Percentiles rank a stretch among this genome's conserved stretches.
phyloP scores from a whole-genome alignment of 345 rosid genomes.

The Melaleuca quinquenervia region DNA sequence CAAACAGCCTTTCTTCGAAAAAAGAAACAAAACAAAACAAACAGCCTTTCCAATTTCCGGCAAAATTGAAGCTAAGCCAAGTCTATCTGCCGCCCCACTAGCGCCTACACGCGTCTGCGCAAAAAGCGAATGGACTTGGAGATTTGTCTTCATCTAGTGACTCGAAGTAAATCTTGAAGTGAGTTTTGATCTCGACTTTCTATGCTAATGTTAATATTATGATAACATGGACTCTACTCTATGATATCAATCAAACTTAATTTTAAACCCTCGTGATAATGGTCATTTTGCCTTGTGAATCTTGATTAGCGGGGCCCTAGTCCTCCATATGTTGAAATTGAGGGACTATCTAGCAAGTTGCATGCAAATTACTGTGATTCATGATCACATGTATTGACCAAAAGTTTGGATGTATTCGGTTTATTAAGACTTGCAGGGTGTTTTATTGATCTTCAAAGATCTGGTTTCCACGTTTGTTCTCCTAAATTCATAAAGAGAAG shows the following conservation, averaged over 20 bases:
- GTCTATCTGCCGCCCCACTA: not conserved
- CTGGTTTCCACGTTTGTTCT: no score
- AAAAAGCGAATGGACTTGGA: not conserved
- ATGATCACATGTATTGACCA: not conserved
- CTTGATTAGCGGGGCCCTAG: not conserved
- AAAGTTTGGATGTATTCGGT: accelerated
- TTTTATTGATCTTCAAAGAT: no score
- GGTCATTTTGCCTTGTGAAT: not conserved
- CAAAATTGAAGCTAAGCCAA: not conserved
- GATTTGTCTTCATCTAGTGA: not conserved
- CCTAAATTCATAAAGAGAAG: no score
- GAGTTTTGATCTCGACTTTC: not conserved
- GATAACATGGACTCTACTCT: not conserved
- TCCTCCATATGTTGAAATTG: not conserved
- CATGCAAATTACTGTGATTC: not conserved
- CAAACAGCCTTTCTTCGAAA: no score
- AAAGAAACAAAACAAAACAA: no score
- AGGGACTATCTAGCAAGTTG: not conserved
- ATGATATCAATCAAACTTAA: not conserved
- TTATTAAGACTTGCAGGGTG: not conserved
- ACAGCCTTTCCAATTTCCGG: not conserved
- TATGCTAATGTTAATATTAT: not conserved
- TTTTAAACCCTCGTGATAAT: accelerated
- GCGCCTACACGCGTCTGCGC: not conserved
- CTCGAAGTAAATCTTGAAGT: not conserved